Evolutionary conservation across 106 monocot species (phyloP).

Genomic region (Dactylorhiza incarnata): DNA sequence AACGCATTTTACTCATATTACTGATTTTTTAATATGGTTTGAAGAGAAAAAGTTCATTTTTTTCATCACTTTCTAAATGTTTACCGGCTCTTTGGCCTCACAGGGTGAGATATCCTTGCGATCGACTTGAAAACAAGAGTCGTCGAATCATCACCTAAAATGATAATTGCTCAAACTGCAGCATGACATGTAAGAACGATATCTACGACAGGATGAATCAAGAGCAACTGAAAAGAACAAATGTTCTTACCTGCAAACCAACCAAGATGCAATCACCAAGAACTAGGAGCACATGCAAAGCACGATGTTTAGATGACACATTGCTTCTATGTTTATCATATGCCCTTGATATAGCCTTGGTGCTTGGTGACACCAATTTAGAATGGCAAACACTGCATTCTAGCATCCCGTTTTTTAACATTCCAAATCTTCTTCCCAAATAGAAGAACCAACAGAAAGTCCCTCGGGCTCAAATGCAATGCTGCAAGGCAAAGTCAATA

Average conservation of each 20-base stretch:
- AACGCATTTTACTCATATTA: too few relatives aligned
- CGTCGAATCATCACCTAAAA: not conserved
- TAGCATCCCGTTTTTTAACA: conserved; percentile 49
- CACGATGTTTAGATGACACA: conserved; percentile 10
- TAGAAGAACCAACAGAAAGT: not conserved
- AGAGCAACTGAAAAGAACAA: not conserved
- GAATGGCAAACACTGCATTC: conserved; percentile 87
- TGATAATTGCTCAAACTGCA: not conserved
- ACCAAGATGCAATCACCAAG: conserved; percentile 20
- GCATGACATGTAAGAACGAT: not conserved
- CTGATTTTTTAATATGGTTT: too few relatives aligned
- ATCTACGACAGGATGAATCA: not conserved
- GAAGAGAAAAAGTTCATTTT: too few relatives aligned
- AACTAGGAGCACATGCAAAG: conserved; percentile 19
- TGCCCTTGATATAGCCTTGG: conserved; percentile 63
- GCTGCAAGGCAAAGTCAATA: not conserved
- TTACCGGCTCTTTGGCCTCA: too few relatives aligned
- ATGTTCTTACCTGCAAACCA: conserved; percentile 16
- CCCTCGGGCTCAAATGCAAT: not conserved
- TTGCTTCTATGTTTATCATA: conserved; percentile 43
- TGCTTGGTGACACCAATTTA: conserved; percentile 40
- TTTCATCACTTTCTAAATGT: too few relatives aligned
- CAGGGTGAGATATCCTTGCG: too few relatives aligned
- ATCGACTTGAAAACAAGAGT: not conserved
- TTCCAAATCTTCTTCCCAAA: conserved; percentile 8